Evolutionary conservation across 768 basidiomycete species (phyloP).

Genomic region (Neoboletus subvelutipes): DNA sequence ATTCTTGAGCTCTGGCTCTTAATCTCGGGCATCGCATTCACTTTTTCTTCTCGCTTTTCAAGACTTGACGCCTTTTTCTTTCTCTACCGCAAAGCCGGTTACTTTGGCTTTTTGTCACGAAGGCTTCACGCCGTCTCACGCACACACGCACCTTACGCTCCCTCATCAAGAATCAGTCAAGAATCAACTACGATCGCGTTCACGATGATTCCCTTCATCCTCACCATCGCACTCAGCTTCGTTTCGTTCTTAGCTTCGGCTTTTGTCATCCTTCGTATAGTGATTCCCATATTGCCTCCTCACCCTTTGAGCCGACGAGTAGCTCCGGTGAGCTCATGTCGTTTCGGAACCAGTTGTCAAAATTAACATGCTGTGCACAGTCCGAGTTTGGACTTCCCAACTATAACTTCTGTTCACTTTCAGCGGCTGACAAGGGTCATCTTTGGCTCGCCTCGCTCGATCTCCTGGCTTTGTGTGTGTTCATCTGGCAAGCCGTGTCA

Average conservation of each 20-base stretch:
- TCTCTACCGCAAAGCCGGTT: slow-evolving; percentile 28
- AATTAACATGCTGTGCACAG: slow-evolving; percentile 37
- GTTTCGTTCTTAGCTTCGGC: slow-evolving; percentile 71
- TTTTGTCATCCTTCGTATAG: slow-evolving; percentile 73
- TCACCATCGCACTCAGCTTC: slow-evolving; percentile 64
- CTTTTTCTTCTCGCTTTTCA: slow-evolving; percentile 14
- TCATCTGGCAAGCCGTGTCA: slow-evolving; percentile 63
- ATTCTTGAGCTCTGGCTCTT: slow-evolving; percentile 7
- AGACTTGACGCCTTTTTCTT: slow-evolving; percentile 18
- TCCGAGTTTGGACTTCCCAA: slow-evolving; percentile 75
- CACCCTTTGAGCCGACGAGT: slow-evolving; percentile 72
- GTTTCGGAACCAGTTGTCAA: neutral
- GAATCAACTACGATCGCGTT: slow-evolving; percentile 20
- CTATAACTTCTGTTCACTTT: slow-evolving; percentile 54
- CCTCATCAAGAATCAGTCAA: slow-evolving; percentile 14
- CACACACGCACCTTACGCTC: slow-evolving; percentile 28
- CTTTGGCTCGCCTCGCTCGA: slow-evolving; percentile 73
- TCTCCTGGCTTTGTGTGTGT: slow-evolving; percentile 56
- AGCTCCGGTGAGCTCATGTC: slow-evolving; percentile 53
- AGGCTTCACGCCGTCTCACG: slow-evolving; percentile 39
- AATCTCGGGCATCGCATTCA: neutral
- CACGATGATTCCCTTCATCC: slow-evolving; percentile 66
- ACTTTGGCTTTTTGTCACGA: slow-evolving; percentile 35
- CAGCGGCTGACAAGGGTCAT: slow-evolving; percentile 67
- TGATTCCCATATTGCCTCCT: slow-evolving; percentile 73